phyloP scores from a whole-genome alignment of 2,329 filamentous ascomycete species.

The Intubia oerlemansii region DNA sequence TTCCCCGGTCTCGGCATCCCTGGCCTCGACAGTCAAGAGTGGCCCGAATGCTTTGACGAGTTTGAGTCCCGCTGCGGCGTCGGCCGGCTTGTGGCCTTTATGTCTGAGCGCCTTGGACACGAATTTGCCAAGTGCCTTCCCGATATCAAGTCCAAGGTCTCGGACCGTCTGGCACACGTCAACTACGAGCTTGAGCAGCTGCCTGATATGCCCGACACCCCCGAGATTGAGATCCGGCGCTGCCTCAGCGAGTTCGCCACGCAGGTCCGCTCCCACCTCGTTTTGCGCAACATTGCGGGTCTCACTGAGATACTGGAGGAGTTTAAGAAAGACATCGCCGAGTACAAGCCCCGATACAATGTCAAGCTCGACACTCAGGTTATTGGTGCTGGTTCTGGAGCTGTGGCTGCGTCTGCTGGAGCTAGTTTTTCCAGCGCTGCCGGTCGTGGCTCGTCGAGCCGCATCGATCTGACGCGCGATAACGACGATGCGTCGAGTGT shows the following conservation, averaged over 20 bases:
- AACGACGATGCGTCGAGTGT: conserved; percentile 15
- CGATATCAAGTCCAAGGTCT: conserved; percentile 28
- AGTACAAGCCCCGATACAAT: conserved; percentile 24
- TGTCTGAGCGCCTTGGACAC: conserved; percentile 29
- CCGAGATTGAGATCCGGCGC: conserved; percentile 41
- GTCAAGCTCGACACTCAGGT: too few relatives aligned
- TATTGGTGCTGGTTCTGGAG: too few relatives aligned
- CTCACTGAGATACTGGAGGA: too few relatives aligned
- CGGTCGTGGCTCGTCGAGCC: too few relatives aligned
- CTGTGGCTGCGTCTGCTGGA: too few relatives aligned
- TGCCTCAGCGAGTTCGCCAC: conserved; percentile 36
- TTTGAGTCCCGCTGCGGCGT: conserved; percentile 31
- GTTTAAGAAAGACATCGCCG: conserved; percentile 26
- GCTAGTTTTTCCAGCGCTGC: too few relatives aligned
- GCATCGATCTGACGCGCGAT: conserved; percentile 17
- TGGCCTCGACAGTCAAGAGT: conserved; percentile 15
- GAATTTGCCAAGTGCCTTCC: conserved; percentile 26
- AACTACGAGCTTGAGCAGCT: conserved; percentile 31
- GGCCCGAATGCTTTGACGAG: conserved; percentile 25
- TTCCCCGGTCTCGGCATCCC: neutral
- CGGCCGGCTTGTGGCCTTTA: conserved; percentile 26
- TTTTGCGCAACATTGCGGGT: too few relatives aligned
- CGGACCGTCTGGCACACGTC: conserved; percentile 26
- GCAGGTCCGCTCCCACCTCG: conserved; percentile 27
- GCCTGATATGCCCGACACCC: conserved; percentile 46